Conservation (phyloP, 1,284 basidiomycete species). For the Athelia psychrophila region DNA sequence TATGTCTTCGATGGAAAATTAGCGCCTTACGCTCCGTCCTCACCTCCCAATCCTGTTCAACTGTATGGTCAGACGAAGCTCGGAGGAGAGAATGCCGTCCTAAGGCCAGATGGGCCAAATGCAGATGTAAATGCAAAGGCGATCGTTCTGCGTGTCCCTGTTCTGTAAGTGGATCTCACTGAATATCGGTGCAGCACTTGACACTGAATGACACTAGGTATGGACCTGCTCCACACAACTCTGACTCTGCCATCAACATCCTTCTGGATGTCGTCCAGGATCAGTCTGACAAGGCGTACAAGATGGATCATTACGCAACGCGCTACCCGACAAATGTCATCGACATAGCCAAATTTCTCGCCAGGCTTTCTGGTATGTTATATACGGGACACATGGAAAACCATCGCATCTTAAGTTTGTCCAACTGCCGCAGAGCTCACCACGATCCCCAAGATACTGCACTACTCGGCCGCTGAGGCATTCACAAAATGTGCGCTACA, state of each 20-base stretch:
- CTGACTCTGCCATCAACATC: slow-evolving; percentile 78
- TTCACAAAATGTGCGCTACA: slow-evolving; percentile 63
- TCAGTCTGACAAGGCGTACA: slow-evolving; percentile 75
- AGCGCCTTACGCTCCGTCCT: slow-evolving; percentile 70
- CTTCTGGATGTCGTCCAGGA: slow-evolving; percentile 77
- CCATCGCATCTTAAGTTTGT: slow-evolving; percentile 1
- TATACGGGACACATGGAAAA: not conserved
- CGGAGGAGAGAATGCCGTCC: slow-evolving; percentile 68
- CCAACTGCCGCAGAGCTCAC: slow-evolving; percentile 26
- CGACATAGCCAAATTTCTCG: slow-evolving; percentile 75
- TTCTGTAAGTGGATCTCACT: slow-evolving; percentile 50
- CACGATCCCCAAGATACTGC: slow-evolving; percentile 63
- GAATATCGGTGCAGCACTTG: not conserved
- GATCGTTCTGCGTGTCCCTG: slow-evolving; percentile 75
- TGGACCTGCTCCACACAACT: slow-evolving; percentile 72
- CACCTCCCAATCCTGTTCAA: slow-evolving; percentile 72
- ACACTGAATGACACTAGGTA: slow-evolving; percentile 46
- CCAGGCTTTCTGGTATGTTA: slow-evolving; percentile 55
- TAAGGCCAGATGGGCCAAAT: too few species aligned
- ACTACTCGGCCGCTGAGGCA: slow-evolving; percentile 73
- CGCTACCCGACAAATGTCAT: slow-evolving; percentile 79
- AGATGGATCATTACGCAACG: slow-evolving; percentile 86
- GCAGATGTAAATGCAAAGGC: slow-evolving; percentile 48
- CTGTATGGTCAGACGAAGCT: slow-evolving; percentile 77
- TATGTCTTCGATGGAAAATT: slow-evolving; percentile 87